Evolutionary conservation across 805 yeast species (phyloP).

Genomic region (Lipomyces starkeyi): DNA sequence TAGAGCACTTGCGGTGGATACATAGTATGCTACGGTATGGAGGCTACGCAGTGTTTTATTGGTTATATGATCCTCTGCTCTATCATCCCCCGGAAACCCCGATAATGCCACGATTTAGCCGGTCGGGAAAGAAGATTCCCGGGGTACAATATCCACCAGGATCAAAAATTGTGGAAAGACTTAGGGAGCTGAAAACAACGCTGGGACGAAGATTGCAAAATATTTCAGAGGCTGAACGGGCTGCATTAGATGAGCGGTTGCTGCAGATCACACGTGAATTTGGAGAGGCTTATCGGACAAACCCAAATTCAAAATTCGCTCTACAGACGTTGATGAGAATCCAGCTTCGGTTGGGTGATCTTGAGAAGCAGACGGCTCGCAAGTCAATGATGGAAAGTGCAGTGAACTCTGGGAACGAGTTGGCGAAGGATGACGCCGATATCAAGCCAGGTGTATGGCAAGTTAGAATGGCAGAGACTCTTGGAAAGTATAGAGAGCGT

Average conservation of each 20-base stretch:
- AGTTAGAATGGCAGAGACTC: neutral
- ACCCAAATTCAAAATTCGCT: neutral
- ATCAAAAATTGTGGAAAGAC: neutral
- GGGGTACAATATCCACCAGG: neutral
- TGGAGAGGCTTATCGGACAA: neutral
- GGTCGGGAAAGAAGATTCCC: neutral
- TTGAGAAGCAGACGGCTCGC: neutral
- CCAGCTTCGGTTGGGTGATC: neutral
- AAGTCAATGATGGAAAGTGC: neutral
- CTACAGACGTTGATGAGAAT: neutral
- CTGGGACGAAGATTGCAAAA: neutral
- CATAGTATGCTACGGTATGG: neutral
- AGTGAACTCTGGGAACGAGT: neutral
- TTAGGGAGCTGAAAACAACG: neutral
- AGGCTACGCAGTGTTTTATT: neutral
- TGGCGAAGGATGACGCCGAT: neutral
- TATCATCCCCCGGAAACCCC: neutral
- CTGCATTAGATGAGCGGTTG: neutral
- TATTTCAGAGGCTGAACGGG: neutral
- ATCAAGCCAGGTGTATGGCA: neutral
- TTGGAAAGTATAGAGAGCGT: neutral
- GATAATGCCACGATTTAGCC: neutral
- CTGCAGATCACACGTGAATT: neutral
- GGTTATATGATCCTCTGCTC: constrained; percentile 2
- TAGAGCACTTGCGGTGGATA: constrained; percentile 1